Evolutionary conservation across 1,139 yeast species (phyloP).

Genomic region (Protomyces pachydermus): DNA sequence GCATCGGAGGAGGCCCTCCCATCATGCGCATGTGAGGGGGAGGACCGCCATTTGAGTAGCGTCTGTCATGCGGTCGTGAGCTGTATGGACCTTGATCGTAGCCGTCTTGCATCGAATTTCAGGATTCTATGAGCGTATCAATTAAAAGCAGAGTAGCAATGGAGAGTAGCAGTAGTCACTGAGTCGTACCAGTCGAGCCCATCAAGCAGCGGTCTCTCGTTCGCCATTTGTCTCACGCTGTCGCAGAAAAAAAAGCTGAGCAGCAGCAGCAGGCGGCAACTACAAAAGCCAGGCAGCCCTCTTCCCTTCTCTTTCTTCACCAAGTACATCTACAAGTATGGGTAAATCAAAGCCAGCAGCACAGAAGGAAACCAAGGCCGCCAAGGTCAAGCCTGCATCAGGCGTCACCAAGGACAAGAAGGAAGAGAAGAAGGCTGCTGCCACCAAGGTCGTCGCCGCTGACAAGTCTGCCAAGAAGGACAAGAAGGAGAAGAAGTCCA

Average conservation of each 20-base stretch:
- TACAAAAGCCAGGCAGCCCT: background rate
- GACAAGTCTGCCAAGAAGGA: constrained; percentile 24
- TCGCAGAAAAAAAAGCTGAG: background rate
- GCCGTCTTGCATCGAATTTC: background rate
- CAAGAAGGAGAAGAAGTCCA: constrained; percentile 27
- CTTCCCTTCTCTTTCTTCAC: background rate
- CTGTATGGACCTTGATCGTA: background rate
- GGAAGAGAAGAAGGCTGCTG: constrained; percentile 26
- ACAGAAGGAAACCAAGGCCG: constrained; percentile 29
- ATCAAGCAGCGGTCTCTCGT: background rate
- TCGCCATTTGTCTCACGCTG: background rate
- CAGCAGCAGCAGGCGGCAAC: background rate
- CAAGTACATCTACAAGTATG: background rate
- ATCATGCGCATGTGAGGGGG: background rate
- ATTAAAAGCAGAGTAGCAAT: background rate
- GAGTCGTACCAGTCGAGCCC: background rate
- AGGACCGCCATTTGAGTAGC: background rate
- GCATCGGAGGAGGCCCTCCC: background rate
- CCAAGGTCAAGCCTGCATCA: constrained; percentile 32
- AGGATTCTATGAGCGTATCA: background rate
- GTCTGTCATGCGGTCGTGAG: background rate
- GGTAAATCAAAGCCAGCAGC: constrained; percentile 25
- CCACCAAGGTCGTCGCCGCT: constrained; percentile 24
- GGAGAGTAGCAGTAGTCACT: background rate
- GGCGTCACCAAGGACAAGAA: constrained; percentile 30